A percentile compares a stretch with the other conserved stretches of the same genome.
Evolutionary conservation across 495 filamentous ascomycete species (phyloP).

Genomic region (Xylaria venustula): DNA sequence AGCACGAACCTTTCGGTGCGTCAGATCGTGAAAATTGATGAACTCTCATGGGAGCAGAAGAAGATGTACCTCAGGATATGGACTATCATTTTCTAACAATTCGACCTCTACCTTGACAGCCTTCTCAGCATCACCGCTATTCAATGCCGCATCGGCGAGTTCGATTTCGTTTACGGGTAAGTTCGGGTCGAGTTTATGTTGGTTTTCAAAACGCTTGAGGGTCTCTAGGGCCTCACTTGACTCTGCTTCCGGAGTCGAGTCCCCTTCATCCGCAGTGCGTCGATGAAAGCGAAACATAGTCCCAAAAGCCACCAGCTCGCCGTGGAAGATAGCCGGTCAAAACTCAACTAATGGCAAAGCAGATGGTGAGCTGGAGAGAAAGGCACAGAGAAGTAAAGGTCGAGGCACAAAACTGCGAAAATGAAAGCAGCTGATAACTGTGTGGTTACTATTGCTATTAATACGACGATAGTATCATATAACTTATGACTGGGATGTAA

Average conservation of each 20-base stretch:
- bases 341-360: background rate
- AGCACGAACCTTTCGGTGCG: constrained; percentile 53
- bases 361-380: background rate
- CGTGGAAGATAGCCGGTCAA: background rate
- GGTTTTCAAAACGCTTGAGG: constrained; percentile 52
- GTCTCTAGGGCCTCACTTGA: constrained; percentile 31
- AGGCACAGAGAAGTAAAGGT: background rate
- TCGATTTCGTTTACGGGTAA: constrained; percentile 60
- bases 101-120: constrained; percentile 55
- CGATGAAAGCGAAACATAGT: constrained; percentile 28
- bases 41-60: constrained; percentile 20
- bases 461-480: background rate
- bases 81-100: constrained; percentile 63
- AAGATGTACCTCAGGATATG: constrained; percentile 62
- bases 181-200: constrained; percentile 70
- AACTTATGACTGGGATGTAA: background rate
- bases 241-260: constrained; percentile 19
- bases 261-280: constrained; percentile 17
- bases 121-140: constrained; percentile 51
- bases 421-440: background rate
- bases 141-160: constrained; percentile 59
- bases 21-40: constrained; percentile 32
- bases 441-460: background rate
- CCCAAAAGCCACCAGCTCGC: constrained; percentile 3
- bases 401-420: background rate